A percentile compares a stretch with the other conserved stretches of the same genome.
phyloP scores from a whole-genome alignment of 1,139 yeast genomes.

The Magnusiomyces suaveolens region DNA sequence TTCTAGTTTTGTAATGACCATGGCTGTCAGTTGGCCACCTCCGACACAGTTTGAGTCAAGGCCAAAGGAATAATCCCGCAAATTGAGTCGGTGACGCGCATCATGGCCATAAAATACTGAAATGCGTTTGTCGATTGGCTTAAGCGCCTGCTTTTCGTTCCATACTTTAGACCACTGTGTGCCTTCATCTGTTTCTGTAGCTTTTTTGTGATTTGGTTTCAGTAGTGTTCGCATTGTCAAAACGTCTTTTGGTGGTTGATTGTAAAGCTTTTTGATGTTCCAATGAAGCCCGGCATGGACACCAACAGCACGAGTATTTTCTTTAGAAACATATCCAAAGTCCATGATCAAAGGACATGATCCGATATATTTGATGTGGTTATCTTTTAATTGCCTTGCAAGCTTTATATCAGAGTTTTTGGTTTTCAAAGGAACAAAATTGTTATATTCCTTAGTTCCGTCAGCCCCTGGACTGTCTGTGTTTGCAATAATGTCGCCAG shows the following conservation, averaged over 20 bases:
- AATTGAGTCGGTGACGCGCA: conserved; percentile 64
- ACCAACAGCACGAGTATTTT: conserved; percentile 46
- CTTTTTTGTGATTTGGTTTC: conserved; percentile 47
- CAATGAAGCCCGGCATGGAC: conserved; percentile 73
- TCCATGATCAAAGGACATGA: conserved; percentile 54
- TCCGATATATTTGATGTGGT: conserved; percentile 50
- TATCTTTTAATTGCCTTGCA: conserved; percentile 50
- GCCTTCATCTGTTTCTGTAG: conserved; percentile 46
- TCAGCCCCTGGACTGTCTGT: conserved; percentile 15
- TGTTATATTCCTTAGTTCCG: conserved; percentile 14
- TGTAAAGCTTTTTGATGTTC: conserved; percentile 42
- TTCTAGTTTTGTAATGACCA: conserved; percentile 36
- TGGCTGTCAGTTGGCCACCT: conserved; percentile 63
- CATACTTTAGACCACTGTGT: conserved; percentile 56
- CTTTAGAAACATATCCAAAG: conserved; percentile 52
- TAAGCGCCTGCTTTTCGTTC: conserved; percentile 40
- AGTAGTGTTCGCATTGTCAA: conserved; percentile 52
- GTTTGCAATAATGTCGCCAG: background rate
- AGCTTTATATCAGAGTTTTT: conserved; percentile 41
- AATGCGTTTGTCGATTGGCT: conserved; percentile 24
- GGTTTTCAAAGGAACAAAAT: background rate
- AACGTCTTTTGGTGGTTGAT: conserved; percentile 53
- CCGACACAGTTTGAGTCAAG: conserved; percentile 74
- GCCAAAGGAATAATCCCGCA: conserved; percentile 62
- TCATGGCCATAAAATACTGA: conserved; percentile 87